These are phyloP conservation scores for Trichoderma guizhouense DNA, from an alignment of 2,329 filamentous ascomycete genomes.

Conservation along the genomic window DNA sequence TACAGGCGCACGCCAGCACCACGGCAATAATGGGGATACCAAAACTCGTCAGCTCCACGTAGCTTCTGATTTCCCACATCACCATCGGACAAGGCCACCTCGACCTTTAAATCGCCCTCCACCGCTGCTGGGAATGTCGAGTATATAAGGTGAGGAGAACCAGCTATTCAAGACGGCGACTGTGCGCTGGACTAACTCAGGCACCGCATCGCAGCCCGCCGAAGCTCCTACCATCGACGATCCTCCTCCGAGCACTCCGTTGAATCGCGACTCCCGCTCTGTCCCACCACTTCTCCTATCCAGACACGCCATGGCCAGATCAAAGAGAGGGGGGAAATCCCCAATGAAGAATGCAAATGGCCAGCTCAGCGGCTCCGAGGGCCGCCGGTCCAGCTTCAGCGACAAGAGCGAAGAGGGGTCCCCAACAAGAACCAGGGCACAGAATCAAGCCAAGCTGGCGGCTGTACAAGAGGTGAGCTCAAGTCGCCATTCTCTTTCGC, in stretches of 20 bases:
- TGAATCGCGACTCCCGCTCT: not conserved
- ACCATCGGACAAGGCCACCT: not conserved
- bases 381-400: conserved; percentile 67
- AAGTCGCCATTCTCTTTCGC: not conserved
- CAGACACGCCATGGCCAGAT: conserved; percentile 32
- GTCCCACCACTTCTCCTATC: not conserved
- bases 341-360: conserved; percentile 49
- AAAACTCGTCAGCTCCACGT: conserved; percentile 17
- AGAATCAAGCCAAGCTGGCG: conserved; percentile 30
- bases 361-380: conserved; percentile 42
- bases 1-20: not conserved
- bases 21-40: not conserved
- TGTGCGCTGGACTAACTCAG: not conserved
- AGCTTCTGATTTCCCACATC: conserved; percentile 5
- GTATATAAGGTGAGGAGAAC: not conserved
- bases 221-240: conserved; percentile 8
- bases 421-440: conserved; percentile 29
- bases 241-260: conserved; percentile 11
- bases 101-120: not conserved
- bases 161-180: not conserved
- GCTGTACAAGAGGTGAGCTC: conserved; percentile 36
- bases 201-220: conserved; percentile 1
- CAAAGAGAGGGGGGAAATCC: conserved; percentile 54
- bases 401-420: conserved; percentile 59
- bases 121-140: not conserved